These are phyloP conservation scores for Trichoderma breve DNA, from an alignment of 2,329 filamentous ascomycete genomes.

Conservation along the genomic window DNA sequence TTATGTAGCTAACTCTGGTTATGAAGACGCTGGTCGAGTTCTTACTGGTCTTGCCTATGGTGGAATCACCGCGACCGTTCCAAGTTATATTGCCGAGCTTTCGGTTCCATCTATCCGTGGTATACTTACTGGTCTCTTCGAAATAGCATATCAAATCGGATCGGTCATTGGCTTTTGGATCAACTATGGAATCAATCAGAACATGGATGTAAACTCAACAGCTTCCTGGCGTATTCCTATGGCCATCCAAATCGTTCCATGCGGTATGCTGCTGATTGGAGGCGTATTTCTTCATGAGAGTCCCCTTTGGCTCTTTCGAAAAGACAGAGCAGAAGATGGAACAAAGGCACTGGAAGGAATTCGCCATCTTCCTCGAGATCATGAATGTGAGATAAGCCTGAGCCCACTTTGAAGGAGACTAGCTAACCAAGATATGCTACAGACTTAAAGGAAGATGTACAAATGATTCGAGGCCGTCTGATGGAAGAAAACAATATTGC, in stretches of 20 bases:
- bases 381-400: constrained; percentile 27
- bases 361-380: constrained; percentile 43
- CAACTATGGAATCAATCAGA: constrained; percentile 44
- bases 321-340: constrained; percentile 34
- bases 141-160: constrained; percentile 54
- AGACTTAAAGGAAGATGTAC: constrained; percentile 49
- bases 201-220: constrained; percentile 34
- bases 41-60: constrained; percentile 57
- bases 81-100: constrained; percentile 62
- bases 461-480: constrained; percentile 42
- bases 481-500: constrained; percentile 36
- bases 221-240: constrained; percentile 50
- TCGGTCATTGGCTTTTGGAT: constrained; percentile 52
- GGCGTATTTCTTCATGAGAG: constrained; percentile 46
- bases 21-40: constrained; percentile 54
- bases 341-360: constrained; percentile 37
- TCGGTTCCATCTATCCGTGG: constrained; percentile 58
- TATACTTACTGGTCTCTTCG: constrained; percentile 53
- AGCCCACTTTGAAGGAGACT: not conserved
- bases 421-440: not conserved
- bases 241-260: constrained; percentile 46
- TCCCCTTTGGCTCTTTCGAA: constrained; percentile 40
- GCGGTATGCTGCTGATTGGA: constrained; percentile 42
- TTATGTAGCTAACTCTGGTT: constrained; percentile 3
- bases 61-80: constrained; percentile 57